phyloP scores from a whole-genome alignment of 2,329 filamentous ascomycete species.

The Rutstroemia sp. region DNA sequence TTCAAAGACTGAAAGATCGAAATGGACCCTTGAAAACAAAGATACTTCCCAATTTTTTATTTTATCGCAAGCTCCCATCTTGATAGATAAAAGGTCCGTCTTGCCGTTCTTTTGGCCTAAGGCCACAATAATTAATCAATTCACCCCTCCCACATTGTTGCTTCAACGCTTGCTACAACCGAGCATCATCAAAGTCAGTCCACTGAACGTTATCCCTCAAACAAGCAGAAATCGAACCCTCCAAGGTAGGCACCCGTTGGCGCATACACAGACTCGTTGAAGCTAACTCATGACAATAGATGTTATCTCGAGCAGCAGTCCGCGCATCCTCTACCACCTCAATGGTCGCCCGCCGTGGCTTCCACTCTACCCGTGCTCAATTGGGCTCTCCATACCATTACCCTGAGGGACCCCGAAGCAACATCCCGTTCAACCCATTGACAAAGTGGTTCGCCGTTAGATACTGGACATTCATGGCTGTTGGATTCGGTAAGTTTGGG shows the following conservation, averaged over 20 bases:
- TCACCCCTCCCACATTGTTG: slow-evolving; percentile 3
- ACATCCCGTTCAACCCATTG: slow-evolving; percentile 95
- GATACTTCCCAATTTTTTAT: slow-evolving; percentile 2
- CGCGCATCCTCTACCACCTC: slow-evolving; percentile 55
- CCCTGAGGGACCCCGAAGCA: slow-evolving; percentile 88
- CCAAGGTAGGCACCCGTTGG: background rate
- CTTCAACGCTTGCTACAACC: slow-evolving; percentile 3
- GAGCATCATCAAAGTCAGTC: slow-evolving; percentile 18
- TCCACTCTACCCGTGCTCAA: slow-evolving; percentile 83
- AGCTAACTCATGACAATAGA: slow-evolving; percentile 43
- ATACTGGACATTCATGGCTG: slow-evolving; percentile 71
- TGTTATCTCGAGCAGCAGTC: slow-evolving; percentile 68
- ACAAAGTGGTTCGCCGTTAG: slow-evolving; percentile 75
- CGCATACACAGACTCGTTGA: background rate
- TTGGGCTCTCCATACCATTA: slow-evolving; percentile 95
- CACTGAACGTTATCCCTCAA: slow-evolving; percentile 8
- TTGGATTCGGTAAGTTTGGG: slow-evolving; percentile 39
- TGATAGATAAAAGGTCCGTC: background rate
- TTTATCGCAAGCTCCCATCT: background rate
- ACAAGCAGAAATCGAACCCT: slow-evolving; percentile 13
- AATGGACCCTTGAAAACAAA: background rate
- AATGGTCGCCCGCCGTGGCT: slow-evolving; percentile 79
- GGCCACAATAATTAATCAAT: background rate
- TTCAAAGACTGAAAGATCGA: slow-evolving; percentile 2
- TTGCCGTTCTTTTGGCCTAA: background rate